Evolutionary conservation across 257 asterid species (phyloP).

Genomic region (Petunia axillaris): DNA sequence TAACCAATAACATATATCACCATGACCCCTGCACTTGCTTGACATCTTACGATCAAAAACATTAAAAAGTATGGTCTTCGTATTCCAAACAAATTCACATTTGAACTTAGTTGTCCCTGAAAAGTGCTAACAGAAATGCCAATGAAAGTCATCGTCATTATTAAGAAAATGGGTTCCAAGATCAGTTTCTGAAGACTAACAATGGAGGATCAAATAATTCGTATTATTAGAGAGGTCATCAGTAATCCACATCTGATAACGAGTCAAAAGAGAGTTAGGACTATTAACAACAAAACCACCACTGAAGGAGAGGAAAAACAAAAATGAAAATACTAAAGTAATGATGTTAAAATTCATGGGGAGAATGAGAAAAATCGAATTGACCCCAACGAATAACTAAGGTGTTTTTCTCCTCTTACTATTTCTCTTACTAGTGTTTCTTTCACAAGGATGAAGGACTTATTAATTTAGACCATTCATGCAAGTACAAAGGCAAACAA

Average conservation of each 20-base stretch:
- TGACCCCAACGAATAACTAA: too few relatives aligned
- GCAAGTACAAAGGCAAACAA: background rate
- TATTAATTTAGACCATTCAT: background rate
- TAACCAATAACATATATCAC: slow-evolving; percentile 4
- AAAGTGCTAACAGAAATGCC: background rate
- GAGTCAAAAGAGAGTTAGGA: background rate
- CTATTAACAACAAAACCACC: background rate
- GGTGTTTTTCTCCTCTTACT: background rate
- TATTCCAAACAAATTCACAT: slow-evolving; percentile 6
- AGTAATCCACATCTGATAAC: background rate
- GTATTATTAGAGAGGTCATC: slow-evolving; percentile 17
- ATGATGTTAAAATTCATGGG: background rate
- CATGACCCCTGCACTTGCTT: background rate
- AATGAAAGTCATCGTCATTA: background rate
- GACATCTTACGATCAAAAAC: slow-evolving; percentile 5
- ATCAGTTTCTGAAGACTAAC: slow-evolving; percentile 5
- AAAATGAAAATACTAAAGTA: background rate
- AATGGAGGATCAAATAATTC: slow-evolving; percentile 1
- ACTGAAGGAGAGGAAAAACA: background rate
- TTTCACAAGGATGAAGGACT: background rate
- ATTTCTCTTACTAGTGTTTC: background rate
- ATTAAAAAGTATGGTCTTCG: background rate
- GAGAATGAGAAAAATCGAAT: background rate
- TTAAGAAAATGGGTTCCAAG: slow-evolving; percentile 11
- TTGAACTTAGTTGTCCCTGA: background rate